These are phyloP conservation scores for Fusarium graminum DNA, from an alignment of 2,329 filamentous ascomycete species.

Conservation along the genomic window DNA sequence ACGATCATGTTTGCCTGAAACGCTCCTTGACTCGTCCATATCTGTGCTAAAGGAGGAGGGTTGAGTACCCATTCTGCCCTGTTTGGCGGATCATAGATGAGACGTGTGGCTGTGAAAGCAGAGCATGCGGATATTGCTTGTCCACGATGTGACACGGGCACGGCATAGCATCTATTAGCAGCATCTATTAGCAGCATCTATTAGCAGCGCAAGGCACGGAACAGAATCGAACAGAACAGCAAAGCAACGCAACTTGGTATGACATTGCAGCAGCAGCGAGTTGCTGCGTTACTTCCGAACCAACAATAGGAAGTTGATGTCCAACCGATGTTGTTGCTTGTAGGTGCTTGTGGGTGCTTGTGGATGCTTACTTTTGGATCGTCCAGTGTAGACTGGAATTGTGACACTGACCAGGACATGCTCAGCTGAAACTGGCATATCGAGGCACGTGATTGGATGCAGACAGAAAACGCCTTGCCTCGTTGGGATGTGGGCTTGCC, in stretches of 20 bases:
- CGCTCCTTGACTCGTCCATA: conserved; percentile 5
- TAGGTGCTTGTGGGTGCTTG: conserved; percentile 15
- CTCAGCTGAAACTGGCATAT: conserved; percentile 43
- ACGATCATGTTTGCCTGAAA: conserved; percentile 9
- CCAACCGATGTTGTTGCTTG: conserved; percentile 18
- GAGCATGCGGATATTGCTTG: conserved; percentile 15
- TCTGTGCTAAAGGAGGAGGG: conserved; percentile 5
- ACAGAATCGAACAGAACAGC: conserved; percentile 3
- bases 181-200: background rate
- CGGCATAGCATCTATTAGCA: no score
- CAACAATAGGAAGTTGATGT: conserved; percentile 11
- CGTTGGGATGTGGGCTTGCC: conserved; percentile 31
- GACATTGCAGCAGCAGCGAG: conserved; percentile 19
- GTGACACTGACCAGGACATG: conserved; percentile 34
- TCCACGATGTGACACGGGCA: background rate
- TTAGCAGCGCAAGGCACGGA: conserved; percentile 2
- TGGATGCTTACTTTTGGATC: conserved; percentile 9
- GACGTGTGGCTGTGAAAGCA: conserved; percentile 15
- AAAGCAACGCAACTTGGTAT: conserved; percentile 7
- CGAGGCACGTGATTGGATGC: conserved; percentile 39
- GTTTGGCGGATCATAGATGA: conserved; percentile 2
- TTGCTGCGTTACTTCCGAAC: conserved; percentile 2
- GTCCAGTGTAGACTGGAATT: conserved; percentile 25
- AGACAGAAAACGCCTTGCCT: conserved; percentile 27
- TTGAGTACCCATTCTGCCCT: background rate